phyloP scores from a whole-genome alignment of 148 eudicot genomes.

The Limonium bicolor region DNA sequence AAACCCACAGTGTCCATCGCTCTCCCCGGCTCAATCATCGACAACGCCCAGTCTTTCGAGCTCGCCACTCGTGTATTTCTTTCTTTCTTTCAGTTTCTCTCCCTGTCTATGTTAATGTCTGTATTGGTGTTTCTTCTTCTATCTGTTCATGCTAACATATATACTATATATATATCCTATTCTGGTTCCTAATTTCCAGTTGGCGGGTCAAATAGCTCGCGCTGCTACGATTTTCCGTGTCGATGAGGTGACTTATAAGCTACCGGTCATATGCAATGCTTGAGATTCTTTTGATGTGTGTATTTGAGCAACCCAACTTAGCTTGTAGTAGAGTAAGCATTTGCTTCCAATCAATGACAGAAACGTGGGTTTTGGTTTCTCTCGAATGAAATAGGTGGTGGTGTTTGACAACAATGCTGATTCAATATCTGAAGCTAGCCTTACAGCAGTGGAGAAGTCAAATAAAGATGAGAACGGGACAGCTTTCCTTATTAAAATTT shows the following conservation, averaged over 20 bases:
- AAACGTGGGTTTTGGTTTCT: conserved; percentile 1
- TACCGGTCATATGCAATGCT: not conserved
- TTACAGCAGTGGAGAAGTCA: conserved; percentile 13
- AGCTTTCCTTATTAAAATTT: conserved; percentile 66
- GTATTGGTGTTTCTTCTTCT: not conserved
- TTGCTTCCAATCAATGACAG: not conserved
- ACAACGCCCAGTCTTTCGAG: conserved; percentile 82
- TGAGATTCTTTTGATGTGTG: not conserved
- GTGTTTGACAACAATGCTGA: conserved; percentile 53
- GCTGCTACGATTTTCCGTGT: conserved; percentile 88
- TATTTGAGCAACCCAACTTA: not conserved
- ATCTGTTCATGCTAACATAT: not conserved
- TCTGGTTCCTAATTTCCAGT: conserved; percentile 22
- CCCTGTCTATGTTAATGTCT: not conserved
- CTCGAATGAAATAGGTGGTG: conserved; percentile 65
- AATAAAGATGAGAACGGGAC: conserved; percentile 64
- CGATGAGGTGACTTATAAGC: conserved; percentile 45
- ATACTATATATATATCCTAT: not conserved
- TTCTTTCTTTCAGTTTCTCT: not conserved
- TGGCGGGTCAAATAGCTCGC: conserved; percentile 97
- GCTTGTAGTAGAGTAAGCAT: too few relatives aligned
- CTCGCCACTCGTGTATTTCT: conserved; percentile 85
- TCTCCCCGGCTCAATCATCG: conserved; percentile 65
- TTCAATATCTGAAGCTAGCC: conserved; percentile 27
- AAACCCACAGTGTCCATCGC: conserved; percentile 61